Evolutionary conservation across 2,329 filamentous ascomycete species (phyloP).

Genomic region (Hymenoscyphus infarciens): DNA sequence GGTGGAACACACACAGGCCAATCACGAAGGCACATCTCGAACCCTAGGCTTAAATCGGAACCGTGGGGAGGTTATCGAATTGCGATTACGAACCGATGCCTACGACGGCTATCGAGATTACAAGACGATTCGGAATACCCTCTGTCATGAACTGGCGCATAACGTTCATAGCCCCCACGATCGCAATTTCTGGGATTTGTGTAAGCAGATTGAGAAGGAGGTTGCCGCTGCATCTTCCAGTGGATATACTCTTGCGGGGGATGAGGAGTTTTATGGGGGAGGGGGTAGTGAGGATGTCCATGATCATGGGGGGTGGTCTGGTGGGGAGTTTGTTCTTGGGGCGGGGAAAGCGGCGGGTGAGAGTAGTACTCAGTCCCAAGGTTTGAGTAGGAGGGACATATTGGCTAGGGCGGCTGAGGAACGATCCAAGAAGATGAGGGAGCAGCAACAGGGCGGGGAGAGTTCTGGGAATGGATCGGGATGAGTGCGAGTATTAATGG

Average conservation of each 20-base stretch:
- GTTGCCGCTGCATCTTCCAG: conserved; percentile 75
- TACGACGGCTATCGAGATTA: conserved; percentile 95
- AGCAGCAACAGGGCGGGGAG: conserved; percentile 24
- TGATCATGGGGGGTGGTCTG: conserved; percentile 73
- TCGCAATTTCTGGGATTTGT: conserved; percentile 83
- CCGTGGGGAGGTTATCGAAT: conserved; percentile 81
- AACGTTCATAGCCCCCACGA: conserved; percentile 87
- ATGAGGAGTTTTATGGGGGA: conserved; percentile 58
- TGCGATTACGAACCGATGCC: conserved; percentile 86
- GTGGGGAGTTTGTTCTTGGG: conserved; percentile 73
- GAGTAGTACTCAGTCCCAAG: conserved; percentile 36
- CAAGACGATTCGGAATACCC: conserved; percentile 80
- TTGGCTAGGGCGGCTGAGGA: conserved; percentile 73
- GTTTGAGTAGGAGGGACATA: conserved; percentile 68
- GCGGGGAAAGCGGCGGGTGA: conserved; percentile 44
- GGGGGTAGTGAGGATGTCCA: conserved; percentile 54
- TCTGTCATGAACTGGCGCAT: conserved; percentile 94
- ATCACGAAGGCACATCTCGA: conserved; percentile 68
- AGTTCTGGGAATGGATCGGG: conserved; percentile 15
- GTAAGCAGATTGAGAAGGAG: conserved; percentile 80
- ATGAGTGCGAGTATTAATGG: not conserved
- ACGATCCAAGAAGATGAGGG: conserved; percentile 32
- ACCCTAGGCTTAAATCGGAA: conserved; percentile 88
- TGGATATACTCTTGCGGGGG: conserved; percentile 58
- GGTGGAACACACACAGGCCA: conserved; percentile 66